These are phyloP conservation scores for Phylloporus sp. DNA, from an alignment of 768 basidiomycete genomes.

Conservation along the genomic window DNA sequence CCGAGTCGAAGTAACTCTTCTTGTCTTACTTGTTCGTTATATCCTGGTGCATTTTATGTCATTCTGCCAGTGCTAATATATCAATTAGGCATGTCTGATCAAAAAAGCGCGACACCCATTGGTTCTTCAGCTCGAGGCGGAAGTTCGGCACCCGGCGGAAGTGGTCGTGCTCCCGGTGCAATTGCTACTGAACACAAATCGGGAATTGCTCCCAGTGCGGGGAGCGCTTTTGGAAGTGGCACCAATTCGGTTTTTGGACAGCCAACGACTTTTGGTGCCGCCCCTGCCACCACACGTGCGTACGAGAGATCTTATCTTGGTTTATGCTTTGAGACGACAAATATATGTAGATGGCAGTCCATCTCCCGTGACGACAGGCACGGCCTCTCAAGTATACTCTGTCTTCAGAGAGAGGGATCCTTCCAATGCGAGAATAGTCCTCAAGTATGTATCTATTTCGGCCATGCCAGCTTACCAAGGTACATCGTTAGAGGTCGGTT, in stretches of 20 bases:
- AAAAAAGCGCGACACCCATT: too few relatives aligned
- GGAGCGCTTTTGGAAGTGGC: slow-evolving; percentile 14
- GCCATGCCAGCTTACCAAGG: slow-evolving; percentile 75
- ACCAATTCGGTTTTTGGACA: slow-evolving; percentile 57
- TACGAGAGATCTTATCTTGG: neutral
- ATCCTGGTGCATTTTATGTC: too few relatives aligned
- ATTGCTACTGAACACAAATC: too few relatives aligned
- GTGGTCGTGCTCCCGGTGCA: too few relatives aligned
- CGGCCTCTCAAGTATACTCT: slow-evolving; percentile 58
- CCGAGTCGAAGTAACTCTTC: too few relatives aligned
- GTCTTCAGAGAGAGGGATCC: slow-evolving; percentile 64
- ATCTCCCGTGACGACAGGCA: slow-evolving; percentile 63
- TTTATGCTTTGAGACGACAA: slow-evolving; percentile 26
- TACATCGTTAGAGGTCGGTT: slow-evolving; percentile 68
- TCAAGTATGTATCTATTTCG: slow-evolving; percentile 78
- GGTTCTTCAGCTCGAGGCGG: too few relatives aligned
- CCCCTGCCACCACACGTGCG: slow-evolving; percentile 32
- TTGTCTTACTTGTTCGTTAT: too few relatives aligned
- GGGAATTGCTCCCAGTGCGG: too few relatives aligned
- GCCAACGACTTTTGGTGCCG: slow-evolving; percentile 40
- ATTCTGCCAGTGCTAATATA: too few relatives aligned
- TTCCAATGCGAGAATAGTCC: slow-evolving; percentile 36
- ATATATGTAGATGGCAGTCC: slow-evolving; percentile 33
- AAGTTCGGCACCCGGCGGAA: too few relatives aligned
- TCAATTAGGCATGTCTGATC: too few relatives aligned